Percentiles rank a stretch among this genome's conserved stretches.
phyloP scores from a whole-genome alignment of 495 filamentous ascomycete species.

The Neurospora sp. region DNA sequence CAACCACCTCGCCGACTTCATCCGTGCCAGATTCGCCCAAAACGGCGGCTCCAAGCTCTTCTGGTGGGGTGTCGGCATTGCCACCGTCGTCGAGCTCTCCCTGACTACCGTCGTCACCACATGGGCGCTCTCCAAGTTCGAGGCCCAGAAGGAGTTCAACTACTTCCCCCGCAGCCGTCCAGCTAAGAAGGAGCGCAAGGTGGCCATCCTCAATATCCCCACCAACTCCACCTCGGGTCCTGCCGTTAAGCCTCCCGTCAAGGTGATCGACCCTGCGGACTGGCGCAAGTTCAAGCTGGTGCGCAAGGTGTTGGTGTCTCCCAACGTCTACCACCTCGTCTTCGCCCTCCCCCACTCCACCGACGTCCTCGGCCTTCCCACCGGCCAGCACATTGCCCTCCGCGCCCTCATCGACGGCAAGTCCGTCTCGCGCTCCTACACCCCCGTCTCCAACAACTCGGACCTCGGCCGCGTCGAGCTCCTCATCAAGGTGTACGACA shows the following conservation, averaged over 20 bases:
- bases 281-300: conserved; percentile 37
- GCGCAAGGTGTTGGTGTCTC: conserved; percentile 30
- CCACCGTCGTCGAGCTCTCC: conserved; percentile 4
- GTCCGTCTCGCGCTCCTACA: conserved; percentile 37
- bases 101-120: not conserved
- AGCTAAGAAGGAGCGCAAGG: not conserved
- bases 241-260: conserved; percentile 21
- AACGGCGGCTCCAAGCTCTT: conserved; percentile 14
- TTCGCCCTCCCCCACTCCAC: conserved; percentile 35
- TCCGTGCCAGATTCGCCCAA: not conserved
- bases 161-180: conserved; percentile 1
- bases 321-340: conserved; percentile 37
- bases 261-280: conserved; percentile 28
- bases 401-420: conserved; percentile 32
- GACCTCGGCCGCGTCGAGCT: conserved; percentile 37
- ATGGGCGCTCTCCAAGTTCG: conserved; percentile 9
- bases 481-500: conserved; percentile 38
- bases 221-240: conserved; percentile 21
- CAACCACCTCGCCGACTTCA: not conserved
- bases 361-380: conserved; percentile 39
- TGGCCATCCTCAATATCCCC: not conserved
- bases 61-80: conserved; percentile 9
- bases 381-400: conserved; percentile 45
- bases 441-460: conserved; percentile 41
- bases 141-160: conserved; percentile 12